These are phyloP conservation scores for Tetrahymena thermophila DNA, from an alignment of 73 alveolate species.

Conservation along the genomic window DNA sequence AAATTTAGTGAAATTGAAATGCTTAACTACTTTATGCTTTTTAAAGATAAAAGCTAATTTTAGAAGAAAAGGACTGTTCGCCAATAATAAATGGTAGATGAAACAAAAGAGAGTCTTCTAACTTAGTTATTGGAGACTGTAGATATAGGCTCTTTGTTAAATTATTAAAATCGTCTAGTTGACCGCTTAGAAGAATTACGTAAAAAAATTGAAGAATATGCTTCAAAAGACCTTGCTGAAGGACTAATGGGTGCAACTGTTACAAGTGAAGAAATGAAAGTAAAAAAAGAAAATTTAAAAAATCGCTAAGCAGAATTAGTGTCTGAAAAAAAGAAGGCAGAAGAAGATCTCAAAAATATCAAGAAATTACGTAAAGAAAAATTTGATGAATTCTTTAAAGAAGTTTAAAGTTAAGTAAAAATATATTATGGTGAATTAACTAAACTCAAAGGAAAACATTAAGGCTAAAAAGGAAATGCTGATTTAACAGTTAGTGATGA, in stretches of 20 bases:
- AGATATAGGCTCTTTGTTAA: not conserved
- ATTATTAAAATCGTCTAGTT: not conserved
- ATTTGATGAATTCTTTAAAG: not conserved
- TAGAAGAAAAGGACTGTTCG: not conserved
- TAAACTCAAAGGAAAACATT: not conserved
- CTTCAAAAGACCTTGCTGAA: not conserved
- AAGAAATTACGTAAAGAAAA: not conserved
- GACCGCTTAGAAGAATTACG: not conserved
- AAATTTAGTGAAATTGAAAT: not conserved
- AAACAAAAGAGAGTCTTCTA: not conserved
- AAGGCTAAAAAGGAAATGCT: not conserved
- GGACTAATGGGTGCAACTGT: not conserved
- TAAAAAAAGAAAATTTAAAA: not conserved
- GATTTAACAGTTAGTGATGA: not conserved
- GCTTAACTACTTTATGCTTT: not conserved
- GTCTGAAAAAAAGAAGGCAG: not conserved
- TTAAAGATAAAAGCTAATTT: not conserved
- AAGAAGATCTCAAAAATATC: not conserved
- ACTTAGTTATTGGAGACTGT: not conserved
- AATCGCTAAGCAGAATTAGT: not conserved
- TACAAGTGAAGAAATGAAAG: not conserved
- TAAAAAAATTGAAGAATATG: not conserved
- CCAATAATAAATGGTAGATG: not conserved
- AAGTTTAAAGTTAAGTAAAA: not conserved
- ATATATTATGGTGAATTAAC: not conserved